phyloP scores from a whole-genome alignment of 257 asterid genomes.

The Nyctanthes arbortristis region DNA sequence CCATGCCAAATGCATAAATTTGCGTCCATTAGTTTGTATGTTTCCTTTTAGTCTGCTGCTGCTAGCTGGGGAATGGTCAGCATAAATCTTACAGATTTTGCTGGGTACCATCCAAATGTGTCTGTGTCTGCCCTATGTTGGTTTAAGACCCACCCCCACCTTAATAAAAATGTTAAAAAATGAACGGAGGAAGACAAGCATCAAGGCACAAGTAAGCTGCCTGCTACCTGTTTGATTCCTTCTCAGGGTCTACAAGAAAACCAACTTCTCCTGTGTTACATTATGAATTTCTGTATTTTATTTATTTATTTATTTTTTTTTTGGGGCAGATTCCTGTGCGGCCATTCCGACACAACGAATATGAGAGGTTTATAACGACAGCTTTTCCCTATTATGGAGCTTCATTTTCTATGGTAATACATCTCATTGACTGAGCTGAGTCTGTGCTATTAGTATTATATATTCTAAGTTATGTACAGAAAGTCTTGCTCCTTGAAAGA shows the following conservation, averaged over 20 bases:
- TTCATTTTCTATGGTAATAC: conserved; percentile 75
- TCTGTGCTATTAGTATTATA: background rate
- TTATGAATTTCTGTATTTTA: background rate
- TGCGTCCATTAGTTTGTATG: too few species aligned
- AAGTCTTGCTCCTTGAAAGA: background rate
- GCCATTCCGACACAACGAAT: conserved; percentile 90
- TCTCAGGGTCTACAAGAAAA: background rate
- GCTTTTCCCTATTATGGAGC: conserved; percentile 92
- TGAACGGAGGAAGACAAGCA: background rate
- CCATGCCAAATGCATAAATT: too few species aligned
- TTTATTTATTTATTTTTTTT: too few species aligned
- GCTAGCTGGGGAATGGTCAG: too few species aligned
- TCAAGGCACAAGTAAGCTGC: background rate
- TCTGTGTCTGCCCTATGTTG: background rate
- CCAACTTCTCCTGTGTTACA: background rate
- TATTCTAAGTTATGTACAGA: background rate
- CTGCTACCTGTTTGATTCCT: background rate
- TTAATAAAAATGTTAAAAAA: background rate
- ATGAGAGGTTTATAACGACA: conserved; percentile 81
- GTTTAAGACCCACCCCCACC: background rate
- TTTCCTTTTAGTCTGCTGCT: too few species aligned
- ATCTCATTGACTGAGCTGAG: conserved; percentile 7
- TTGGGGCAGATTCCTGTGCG: conserved; percentile 99
- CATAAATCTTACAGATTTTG: too few species aligned
- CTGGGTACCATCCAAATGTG: too few species aligned